A percentile compares a stretch with the other conserved stretches of the same genome.
phyloP scores from a whole-genome alignment of 495 filamentous ascomycete species.

The Alectoria sarmentosa region DNA sequence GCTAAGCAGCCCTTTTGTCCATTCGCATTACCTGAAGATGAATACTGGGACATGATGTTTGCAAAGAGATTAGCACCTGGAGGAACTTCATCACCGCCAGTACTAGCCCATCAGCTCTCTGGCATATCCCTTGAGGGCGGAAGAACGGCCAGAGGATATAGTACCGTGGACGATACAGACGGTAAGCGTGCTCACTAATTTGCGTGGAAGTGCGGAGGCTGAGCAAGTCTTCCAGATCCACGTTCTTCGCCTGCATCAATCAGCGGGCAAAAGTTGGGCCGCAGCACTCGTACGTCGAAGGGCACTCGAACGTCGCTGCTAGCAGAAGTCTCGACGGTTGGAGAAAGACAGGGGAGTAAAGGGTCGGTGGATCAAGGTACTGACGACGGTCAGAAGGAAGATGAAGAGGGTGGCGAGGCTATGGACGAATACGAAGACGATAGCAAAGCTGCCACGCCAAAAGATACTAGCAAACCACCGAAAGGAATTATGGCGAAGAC shows the following conservation, averaged over 20 bases:
- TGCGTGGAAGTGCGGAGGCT: constrained; percentile 10
- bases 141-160: constrained; percentile 36
- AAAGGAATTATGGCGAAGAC: constrained; percentile 25
- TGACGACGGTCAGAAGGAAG: constrained; percentile 36
- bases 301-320: constrained; percentile 39
- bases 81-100: constrained; percentile 49
- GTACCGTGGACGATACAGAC: constrained; percentile 48
- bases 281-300: constrained; percentile 33
- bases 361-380: constrained; percentile 22
- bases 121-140: constrained; percentile 23
- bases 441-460: constrained; percentile 11
- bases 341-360: constrained; percentile 27
- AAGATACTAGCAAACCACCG: constrained; percentile 23
- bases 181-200: constrained; percentile 32
- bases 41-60: constrained; percentile 72
- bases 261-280: constrained; percentile 38
- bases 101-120: constrained; percentile 37
- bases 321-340: constrained; percentile 36
- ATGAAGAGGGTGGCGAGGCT: constrained; percentile 38
- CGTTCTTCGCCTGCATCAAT: constrained; percentile 44
- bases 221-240: constrained; percentile 33
- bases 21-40: constrained; percentile 69
- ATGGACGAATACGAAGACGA: constrained; percentile 36
- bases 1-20: constrained; percentile 52
- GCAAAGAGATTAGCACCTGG: constrained; percentile 54